Conservation (phyloP, 768 basidiomycete species). For the Chlorophyllum brunneum region DNA sequence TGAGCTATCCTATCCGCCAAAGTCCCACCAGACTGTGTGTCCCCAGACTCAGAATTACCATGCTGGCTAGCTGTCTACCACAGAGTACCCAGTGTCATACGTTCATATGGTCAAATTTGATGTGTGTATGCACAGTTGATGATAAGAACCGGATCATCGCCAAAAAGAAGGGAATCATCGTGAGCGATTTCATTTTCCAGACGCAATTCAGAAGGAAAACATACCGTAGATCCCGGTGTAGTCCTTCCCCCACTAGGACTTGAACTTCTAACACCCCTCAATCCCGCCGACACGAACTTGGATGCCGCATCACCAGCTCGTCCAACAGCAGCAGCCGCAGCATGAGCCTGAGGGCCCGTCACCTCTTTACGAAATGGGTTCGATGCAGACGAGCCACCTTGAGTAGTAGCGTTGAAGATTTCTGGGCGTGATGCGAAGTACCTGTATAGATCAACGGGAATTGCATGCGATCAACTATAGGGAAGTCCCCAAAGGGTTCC, state of each 20-base stretch:
- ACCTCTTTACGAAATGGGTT: constrained; percentile 22
- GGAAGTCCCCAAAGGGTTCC: constrained; percentile 7
- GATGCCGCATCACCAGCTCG: constrained; percentile 30
- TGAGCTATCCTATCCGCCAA: constrained; percentile 16
- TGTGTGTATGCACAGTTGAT: neutral
- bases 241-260: neutral
- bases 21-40: constrained; percentile 6
- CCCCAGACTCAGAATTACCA: constrained; percentile 1
- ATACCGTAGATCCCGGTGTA: neutral
- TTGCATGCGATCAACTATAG: constrained; percentile 11
- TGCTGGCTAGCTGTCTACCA: constrained; percentile 6
- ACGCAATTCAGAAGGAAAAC: neutral
- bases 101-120: neutral
- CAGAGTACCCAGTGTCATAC: neutral
- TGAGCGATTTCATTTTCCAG: neutral
- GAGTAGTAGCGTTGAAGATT: constrained; percentile 37
- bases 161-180: neutral
- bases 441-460: constrained; percentile 29
- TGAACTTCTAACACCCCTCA: constrained; percentile 28
- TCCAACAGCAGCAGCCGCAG: constrained; percentile 24
- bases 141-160: neutral
- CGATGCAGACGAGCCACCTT: constrained; percentile 12
- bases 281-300: constrained; percentile 36
- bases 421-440: constrained; percentile 76
- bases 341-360: constrained; percentile 13